Evolutionary conservation across 495 filamentous ascomycete species (phyloP).

Genomic region (Alectoria sarmentosa): DNA sequence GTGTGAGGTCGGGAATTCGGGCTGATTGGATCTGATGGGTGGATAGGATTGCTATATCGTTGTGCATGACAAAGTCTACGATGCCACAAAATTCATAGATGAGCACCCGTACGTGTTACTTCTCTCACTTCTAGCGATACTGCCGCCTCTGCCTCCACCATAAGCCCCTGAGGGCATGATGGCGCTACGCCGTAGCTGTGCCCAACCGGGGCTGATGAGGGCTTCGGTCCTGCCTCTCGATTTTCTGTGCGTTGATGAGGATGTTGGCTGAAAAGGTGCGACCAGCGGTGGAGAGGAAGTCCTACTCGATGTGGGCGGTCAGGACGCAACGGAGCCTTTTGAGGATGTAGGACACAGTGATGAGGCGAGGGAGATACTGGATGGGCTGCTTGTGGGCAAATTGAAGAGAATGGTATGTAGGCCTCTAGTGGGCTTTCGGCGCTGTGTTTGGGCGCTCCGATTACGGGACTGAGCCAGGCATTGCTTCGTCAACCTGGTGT

Average conservation of each 20-base stretch:
- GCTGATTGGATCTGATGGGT: neutral
- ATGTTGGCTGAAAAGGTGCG: neutral
- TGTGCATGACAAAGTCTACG: constrained; percentile 95
- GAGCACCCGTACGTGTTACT: constrained; percentile 89
- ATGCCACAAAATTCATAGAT: constrained; percentile 80
- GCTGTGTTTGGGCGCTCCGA: constrained; percentile 3
- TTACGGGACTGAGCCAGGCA: neutral
- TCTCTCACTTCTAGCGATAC: neutral
- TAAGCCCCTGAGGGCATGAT: neutral
- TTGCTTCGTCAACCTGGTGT: neutral
- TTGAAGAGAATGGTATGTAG: constrained; percentile 77
- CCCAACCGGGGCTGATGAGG: neutral
- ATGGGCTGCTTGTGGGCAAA: constrained; percentile 66
- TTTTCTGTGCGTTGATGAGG: neutral
- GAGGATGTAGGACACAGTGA: constrained; percentile 99
- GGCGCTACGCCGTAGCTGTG: neutral
- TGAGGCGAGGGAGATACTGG: constrained; percentile 92
- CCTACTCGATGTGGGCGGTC: constrained; percentile 88
- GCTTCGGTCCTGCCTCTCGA: neutral
- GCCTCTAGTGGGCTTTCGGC: constrained; percentile 1
- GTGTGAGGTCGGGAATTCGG: neutral
- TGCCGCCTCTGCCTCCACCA: neutral
- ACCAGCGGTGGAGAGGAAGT: constrained; percentile 96
- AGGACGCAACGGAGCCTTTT: constrained; percentile 97
- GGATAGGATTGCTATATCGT: constrained; percentile 72